Base-by-base conservation (phyloP, 805 yeast species). In the Candida sonorensis region DNA sequence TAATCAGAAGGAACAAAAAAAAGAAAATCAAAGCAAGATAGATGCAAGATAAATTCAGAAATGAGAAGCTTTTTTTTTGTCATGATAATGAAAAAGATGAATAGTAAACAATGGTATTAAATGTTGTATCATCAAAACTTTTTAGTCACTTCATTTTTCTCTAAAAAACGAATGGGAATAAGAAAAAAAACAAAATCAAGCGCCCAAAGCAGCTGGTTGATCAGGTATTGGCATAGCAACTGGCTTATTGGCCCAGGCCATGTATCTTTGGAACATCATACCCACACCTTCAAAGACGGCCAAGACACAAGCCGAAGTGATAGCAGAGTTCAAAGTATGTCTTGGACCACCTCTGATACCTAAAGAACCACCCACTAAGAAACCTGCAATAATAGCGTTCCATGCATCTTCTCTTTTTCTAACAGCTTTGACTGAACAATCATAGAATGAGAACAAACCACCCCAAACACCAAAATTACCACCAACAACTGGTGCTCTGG, bases 381-480 rank as follows among this genome's bases (percentile, higher is more conserved):
- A 87, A 37, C 98, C 98, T 21, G 97, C 97, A 54, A 90, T 80
- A 55, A 92, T 88, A 45, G 97, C 96, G 59, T 92, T 92, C 84
- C 95, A 84, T 6, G 97, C 95, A 61, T 92, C 98, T 62, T 92
- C 98, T 69, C 97, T 85, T 62, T 86, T 83, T 69, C 98, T 83
- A 26, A 92, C 75, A 3, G 90, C 95, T 62, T 90, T 92, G 29
- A 92, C 94, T 11, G 88, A 74, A 69, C 98, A 92, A 62, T 92
- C 98, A 55, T 79, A 92, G 10, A 94, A 81, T 21, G 97, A 86
- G 57, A 92, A 92, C 50, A 92, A 67, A 40, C 98, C 98, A 70
- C 98, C 98, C 98, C 98, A 92, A 24, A 85, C 95, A 66, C 98
- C 98, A 53, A 92, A 90, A 63, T 92, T 92, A 55, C 98, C 98